A percentile compares a stretch with the other conserved stretches of the same genome.
Conservation (phyloP, 208 protist species). For the Acanthamoeba divionensis region DNA sequence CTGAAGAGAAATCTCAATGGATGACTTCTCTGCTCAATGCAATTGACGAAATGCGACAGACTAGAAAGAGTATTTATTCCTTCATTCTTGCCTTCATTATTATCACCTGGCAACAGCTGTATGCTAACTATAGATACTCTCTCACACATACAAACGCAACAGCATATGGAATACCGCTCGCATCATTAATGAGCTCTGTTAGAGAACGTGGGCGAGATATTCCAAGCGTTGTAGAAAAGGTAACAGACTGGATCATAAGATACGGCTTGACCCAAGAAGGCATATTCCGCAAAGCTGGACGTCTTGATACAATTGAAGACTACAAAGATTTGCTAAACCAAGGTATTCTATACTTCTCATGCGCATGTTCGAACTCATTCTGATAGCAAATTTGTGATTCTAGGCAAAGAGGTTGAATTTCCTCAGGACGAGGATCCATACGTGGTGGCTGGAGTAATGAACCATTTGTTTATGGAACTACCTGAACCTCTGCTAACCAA, state of each 20-base stretch:
- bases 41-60: constrained; percentile 12
- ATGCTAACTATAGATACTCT: neutral
- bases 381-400: too few relatives aligned
- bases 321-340: constrained; percentile 37
- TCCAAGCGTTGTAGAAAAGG: constrained; percentile 26
- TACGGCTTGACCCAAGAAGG: neutral
- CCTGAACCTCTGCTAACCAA: constrained; percentile 1
- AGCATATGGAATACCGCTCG: constrained; percentile 23
- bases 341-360: neutral
- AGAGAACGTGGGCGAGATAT: constrained; percentile 1
- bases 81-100: neutral
- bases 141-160: neutral
- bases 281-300: constrained; percentile 24
- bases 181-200: neutral
- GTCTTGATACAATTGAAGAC: constrained; percentile 17
- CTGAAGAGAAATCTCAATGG: constrained; percentile 12
- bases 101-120: neutral
- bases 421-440: neutral
- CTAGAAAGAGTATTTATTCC: neutral
- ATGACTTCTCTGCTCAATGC: constrained; percentile 38
- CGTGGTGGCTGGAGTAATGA: constrained; percentile 24
- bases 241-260: constrained; percentile 18
- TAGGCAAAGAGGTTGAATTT: constrained; percentile 7
- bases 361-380: neutral
- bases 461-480: constrained; percentile 38